A percentile compares a stretch with the other conserved stretches of the same genome.
phyloP scores from a whole-genome alignment of 2,329 filamentous ascomycete genomes.

The Penicillium digitatum region DNA sequence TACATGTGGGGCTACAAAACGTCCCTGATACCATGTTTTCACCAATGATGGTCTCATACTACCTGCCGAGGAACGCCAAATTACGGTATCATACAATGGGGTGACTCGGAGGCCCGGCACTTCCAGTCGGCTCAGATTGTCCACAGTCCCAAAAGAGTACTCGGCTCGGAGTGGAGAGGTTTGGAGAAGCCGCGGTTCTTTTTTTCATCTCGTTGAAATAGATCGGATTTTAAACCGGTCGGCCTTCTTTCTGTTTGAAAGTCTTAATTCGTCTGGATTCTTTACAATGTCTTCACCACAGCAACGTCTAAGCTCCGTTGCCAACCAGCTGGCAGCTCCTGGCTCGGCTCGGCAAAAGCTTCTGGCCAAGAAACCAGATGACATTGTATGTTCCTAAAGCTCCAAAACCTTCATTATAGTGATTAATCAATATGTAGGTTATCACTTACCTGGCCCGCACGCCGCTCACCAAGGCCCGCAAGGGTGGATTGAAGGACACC shows the following conservation, averaged over 20 bases:
- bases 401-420: background rate
- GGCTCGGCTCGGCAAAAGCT: slow-evolving; percentile 30
- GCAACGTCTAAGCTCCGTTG: slow-evolving; percentile 41
- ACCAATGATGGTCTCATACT: background rate
- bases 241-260: background rate
- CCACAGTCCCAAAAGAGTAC: background rate
- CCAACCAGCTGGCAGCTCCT: slow-evolving; percentile 38
- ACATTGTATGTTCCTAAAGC: slow-evolving; percentile 34
- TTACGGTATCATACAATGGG: slow-evolving; percentile 30
- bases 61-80: slow-evolving; percentile 20
- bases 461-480: slow-evolving; percentile 40
- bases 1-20: background rate
- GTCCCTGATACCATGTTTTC: background rate
- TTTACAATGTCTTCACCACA: slow-evolving; percentile 38
- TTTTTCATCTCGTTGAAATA: slow-evolving; percentile 1
- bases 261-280: background rate
- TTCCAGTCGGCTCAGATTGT: slow-evolving; percentile 20
- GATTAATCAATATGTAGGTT: slow-evolving; percentile 28
- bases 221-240: slow-evolving; percentile 10
- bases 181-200: slow-evolving; percentile 23
- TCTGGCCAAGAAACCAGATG: slow-evolving; percentile 37
- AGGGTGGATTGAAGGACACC: slow-evolving; percentile 42
- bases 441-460: slow-evolving; percentile 40
- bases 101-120: slow-evolving; percentile 22
- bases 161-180: background rate